Evolutionary conservation across 2,329 filamentous ascomycete genomes (phyloP).

Genomic region (Fusarium goolgardi): DNA sequence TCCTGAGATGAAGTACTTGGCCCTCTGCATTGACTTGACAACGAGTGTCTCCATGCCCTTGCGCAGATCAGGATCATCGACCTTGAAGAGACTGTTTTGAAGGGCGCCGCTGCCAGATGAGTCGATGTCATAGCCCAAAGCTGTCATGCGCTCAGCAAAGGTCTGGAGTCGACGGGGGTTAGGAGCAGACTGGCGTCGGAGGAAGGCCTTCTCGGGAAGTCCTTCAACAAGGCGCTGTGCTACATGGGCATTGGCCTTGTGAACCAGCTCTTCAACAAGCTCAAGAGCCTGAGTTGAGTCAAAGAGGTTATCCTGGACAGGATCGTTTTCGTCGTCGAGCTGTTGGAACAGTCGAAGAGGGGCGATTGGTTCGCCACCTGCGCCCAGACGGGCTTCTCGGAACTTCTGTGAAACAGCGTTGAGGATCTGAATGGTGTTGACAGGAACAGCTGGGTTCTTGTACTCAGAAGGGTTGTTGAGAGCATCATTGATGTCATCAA

Average conservation of each 20-base stretch:
- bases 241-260: slow-evolving; percentile 91
- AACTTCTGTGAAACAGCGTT: slow-evolving; percentile 89
- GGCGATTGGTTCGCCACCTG: slow-evolving; percentile 81
- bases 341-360: slow-evolving; percentile 91
- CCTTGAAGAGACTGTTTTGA: slow-evolving; percentile 94
- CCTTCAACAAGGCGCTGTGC: slow-evolving; percentile 83
- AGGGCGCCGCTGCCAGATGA: slow-evolving; percentile 88
- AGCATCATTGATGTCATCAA: slow-evolving; percentile 86
- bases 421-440: slow-evolving; percentile 83
- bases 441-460: slow-evolving; percentile 72
- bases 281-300: slow-evolving; percentile 90
- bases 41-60: slow-evolving; percentile 98
- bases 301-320: slow-evolving; percentile 96
- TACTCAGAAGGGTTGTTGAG: slow-evolving; percentile 72
- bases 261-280: slow-evolving; percentile 92
- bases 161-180: slow-evolving; percentile 90
- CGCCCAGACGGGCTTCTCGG: slow-evolving; percentile 85
- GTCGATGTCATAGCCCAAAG: slow-evolving; percentile 90
- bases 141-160: slow-evolving; percentile 92
- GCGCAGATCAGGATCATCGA: slow-evolving; percentile 87
- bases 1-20: slow-evolving; percentile 91
- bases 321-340: slow-evolving; percentile 97
- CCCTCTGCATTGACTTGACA: slow-evolving; percentile 94
- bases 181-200: slow-evolving; percentile 86
- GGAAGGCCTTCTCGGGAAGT: slow-evolving; percentile 90